These are phyloP conservation scores for Hymenoscyphus infarciens DNA, from an alignment of 2,329 filamentous ascomycete species.

Conservation along the genomic window DNA sequence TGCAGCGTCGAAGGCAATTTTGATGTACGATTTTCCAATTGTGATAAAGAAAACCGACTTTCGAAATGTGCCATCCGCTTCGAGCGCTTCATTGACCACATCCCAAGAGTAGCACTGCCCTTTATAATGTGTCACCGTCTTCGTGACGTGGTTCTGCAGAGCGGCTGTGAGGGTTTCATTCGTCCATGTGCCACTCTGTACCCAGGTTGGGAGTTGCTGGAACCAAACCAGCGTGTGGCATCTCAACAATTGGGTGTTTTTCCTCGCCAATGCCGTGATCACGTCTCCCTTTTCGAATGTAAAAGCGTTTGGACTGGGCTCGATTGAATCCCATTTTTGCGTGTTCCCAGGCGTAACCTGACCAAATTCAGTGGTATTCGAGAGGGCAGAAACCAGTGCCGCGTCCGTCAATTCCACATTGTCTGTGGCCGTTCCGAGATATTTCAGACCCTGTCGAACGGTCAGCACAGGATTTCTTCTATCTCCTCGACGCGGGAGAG, in stretches of 20 bases:
- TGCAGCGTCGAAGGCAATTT: conserved; percentile 13
- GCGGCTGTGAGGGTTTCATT: conserved; percentile 51
- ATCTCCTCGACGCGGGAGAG: background rate
- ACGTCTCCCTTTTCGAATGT: conserved; percentile 19
- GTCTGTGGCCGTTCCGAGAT: conserved; percentile 21
- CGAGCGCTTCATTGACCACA: conserved; percentile 60
- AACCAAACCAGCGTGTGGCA: conserved; percentile 58
- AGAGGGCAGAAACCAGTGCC: conserved; percentile 16
- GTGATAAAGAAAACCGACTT: conserved; percentile 50
- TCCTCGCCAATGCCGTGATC: conserved; percentile 13
- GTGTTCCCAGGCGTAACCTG: conserved; percentile 21
- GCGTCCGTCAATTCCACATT: conserved; percentile 19
- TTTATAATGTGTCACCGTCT: conserved; percentile 54
- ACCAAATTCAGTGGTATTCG: conserved; percentile 18
- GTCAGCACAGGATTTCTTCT: background rate
- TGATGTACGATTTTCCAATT: conserved; percentile 50
- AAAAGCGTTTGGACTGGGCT: conserved; percentile 15
- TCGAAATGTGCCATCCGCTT: conserved; percentile 52
- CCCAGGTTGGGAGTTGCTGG: conserved; percentile 49
- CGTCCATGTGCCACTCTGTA: conserved; percentile 46
- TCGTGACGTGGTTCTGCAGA: conserved; percentile 57
- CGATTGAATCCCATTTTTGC: conserved; percentile 21
- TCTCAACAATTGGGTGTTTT: conserved; percentile 44
- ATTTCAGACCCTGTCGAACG: conserved; percentile 19
- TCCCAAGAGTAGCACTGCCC: conserved; percentile 61